A percentile compares a stretch with the other conserved stretches of the same genome.
Evolutionary conservation across 345 rosid species (phyloP).

Genomic region (Heritiera littoralis): DNA sequence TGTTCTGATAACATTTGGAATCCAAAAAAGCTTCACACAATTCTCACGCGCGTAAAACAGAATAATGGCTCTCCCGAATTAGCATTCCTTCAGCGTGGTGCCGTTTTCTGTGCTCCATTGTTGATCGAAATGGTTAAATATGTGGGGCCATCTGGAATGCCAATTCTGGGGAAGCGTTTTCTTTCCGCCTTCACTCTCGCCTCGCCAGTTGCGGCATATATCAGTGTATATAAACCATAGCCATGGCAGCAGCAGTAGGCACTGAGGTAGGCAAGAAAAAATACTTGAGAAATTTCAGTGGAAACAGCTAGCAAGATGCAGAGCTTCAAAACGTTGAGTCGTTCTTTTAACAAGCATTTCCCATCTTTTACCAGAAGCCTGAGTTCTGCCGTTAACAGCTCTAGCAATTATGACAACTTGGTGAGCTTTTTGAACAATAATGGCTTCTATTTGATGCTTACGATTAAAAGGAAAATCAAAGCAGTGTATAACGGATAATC

Average conservation of each 20-base stretch:
- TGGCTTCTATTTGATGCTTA: neutral
- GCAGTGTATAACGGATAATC: neutral
- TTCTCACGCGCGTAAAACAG: too few relatives aligned
- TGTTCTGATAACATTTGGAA: too few relatives aligned
- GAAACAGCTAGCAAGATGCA: slow-evolving; percentile 10
- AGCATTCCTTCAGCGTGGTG: too few relatives aligned
- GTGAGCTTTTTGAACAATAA: slow-evolving; percentile 4
- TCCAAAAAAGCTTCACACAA: too few relatives aligned
- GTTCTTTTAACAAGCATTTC: neutral
- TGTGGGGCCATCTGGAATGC: too few relatives aligned
- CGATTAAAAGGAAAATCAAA: neutral
- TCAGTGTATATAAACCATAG: neutral
- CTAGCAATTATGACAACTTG: slow-evolving; percentile 7
- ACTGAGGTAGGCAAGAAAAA: neutral
- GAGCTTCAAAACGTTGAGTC: slow-evolving; percentile 11
- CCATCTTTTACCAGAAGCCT: slow-evolving; percentile 12
- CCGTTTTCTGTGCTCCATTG: too few relatives aligned
- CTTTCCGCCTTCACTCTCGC: too few relatives aligned
- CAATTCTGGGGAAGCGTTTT: too few relatives aligned
- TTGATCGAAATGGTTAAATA: too few relatives aligned
- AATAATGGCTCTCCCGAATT: too few relatives aligned
- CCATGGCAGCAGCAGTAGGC: neutral
- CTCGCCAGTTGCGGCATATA: too few relatives aligned
- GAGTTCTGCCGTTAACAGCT: neutral
- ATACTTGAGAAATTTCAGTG: neutral